Percentiles rank a stretch among this genome's conserved stretches.
phyloP scores from a whole-genome alignment of 2,329 filamentous ascomycete genomes.

The Camillea tinctor region DNA sequence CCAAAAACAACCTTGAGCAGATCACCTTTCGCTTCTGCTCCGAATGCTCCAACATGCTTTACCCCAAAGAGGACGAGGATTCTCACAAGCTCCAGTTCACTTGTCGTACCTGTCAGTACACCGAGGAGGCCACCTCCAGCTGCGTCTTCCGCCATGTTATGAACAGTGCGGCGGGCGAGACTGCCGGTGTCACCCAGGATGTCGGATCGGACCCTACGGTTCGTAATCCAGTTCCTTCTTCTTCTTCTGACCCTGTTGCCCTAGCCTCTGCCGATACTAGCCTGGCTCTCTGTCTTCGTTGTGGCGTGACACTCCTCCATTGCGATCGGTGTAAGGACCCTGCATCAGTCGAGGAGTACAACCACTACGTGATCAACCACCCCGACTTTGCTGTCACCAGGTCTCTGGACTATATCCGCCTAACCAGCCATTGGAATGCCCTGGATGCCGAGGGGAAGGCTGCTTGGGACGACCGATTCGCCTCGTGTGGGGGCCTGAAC shows the following conservation, averaged over 20 bases:
- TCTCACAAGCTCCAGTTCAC: conserved; percentile 87
- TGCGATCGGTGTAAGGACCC: conserved; percentile 29
- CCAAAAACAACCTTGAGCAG: conserved; percentile 64
- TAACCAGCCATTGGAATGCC: conserved; percentile 22
- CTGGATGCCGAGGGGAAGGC: conserved; percentile 21
- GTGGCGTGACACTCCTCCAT: conserved; percentile 32
- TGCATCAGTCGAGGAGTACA: conserved; percentile 30
- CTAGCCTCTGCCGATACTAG: conserved; percentile 14
- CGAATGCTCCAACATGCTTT: conserved; percentile 98
- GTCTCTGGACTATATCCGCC: conserved; percentile 16
- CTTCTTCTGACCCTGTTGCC: conserved; percentile 9
- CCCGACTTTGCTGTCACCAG: conserved; percentile 22
- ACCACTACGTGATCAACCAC: conserved; percentile 22
- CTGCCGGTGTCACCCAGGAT: conserved; percentile 95
- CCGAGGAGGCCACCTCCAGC: conserved; percentile 78
- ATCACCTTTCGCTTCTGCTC: conserved; percentile 98
- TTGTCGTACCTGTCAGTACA: conserved; percentile 92
- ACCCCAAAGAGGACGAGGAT: conserved; percentile 89
- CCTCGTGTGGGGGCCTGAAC: conserved; percentile 11
- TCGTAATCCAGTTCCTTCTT: conserved; percentile 56
- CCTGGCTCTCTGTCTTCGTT: conserved; percentile 31
- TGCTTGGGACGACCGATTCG: conserved; percentile 20
- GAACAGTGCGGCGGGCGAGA: conserved; percentile 88
- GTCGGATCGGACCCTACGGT: conserved; percentile 98
- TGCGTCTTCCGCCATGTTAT: conserved; percentile 96